Evolutionary conservation across 2,329 filamentous ascomycete species (phyloP).

Genomic region (Hysterium pulicare): DNA sequence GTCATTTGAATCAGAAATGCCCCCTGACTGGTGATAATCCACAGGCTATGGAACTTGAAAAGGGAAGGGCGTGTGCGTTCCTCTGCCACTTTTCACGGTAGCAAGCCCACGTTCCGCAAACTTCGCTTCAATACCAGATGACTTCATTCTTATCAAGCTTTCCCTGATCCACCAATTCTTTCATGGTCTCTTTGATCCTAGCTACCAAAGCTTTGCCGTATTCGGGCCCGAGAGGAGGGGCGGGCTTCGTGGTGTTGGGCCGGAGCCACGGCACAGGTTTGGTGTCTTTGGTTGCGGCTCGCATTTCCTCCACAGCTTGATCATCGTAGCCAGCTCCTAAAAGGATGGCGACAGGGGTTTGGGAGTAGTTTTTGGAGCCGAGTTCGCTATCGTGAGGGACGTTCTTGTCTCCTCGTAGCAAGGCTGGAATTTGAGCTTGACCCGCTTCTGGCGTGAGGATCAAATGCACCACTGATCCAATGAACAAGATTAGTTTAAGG

Average conservation of each 20-base stretch:
- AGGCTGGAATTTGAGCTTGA: slow-evolving; percentile 8
- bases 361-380: slow-evolving; percentile 10
- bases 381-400: slow-evolving; percentile 1
- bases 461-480: slow-evolving; percentile 11
- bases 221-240: slow-evolving; percentile 9
- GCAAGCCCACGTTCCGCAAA: no score
- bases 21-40: no score
- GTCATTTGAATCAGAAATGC: no score
- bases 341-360: slow-evolving; percentile 6
- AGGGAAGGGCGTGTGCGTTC: no score
- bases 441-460: slow-evolving; percentile 10
- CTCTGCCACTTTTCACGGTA: no score
- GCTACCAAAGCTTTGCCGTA: slow-evolving; percentile 9
- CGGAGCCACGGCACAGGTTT: slow-evolving; percentile 8
- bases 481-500: not conserved
- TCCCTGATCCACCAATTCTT: not conserved
- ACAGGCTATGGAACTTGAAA: no score
- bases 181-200: slow-evolving; percentile 6
- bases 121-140: slow-evolving; percentile 4
- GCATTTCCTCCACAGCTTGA: slow-evolving; percentile 1
- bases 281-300: not conserved
- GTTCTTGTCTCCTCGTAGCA: slow-evolving; percentile 6
- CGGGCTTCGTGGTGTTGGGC: slow-evolving; percentile 5
- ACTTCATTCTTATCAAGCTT: slow-evolving; percentile 5
- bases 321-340: slow-evolving; percentile 10